A percentile compares a stretch with the other conserved stretches of the same genome.
Evolutionary conservation across 2,329 filamentous ascomycete genomes (phyloP).

Genomic region (Cladophialophora exuberans): DNA sequence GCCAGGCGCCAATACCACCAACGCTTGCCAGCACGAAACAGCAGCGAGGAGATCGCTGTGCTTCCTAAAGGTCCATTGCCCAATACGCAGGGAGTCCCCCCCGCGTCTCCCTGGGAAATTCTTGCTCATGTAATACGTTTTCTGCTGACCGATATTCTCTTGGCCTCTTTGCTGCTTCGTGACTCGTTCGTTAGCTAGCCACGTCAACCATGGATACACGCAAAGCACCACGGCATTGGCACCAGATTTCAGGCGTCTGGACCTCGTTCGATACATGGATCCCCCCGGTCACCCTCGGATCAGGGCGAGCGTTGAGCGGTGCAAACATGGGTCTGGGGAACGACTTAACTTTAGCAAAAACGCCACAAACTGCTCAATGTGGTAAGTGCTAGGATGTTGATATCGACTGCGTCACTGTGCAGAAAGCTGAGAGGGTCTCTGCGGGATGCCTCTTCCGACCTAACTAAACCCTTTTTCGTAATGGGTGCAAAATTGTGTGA

Average conservation of each 20-base stretch:
- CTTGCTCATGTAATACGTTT: conserved; percentile 26
- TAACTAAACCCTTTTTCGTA: conserved; percentile 7
- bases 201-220: conserved; percentile 4
- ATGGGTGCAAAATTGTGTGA: conserved; percentile 5
- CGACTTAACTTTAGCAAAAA: conserved; percentile 1
- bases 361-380: conserved; percentile 10
- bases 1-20: no score
- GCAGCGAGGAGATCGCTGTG: not conserved
- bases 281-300: not conserved
- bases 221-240: conserved; percentile 7
- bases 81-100: conserved; percentile 2
- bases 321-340: not conserved
- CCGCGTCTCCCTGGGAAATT: not conserved
- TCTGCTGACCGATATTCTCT: conserved; percentile 27
- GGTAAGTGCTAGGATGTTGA: conserved; percentile 6
- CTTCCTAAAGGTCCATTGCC: not conserved
- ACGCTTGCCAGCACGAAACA: not conserved
- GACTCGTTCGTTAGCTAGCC: not conserved
- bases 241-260: conserved; percentile 12
- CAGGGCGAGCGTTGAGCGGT: not conserved
- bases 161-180: conserved; percentile 4
- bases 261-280: conserved; percentile 14
- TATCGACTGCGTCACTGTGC: conserved; percentile 6
- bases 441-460: conserved; percentile 6
- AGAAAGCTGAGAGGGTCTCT: not conserved